These are phyloP conservation scores for Lactarius trivialis DNA, from an alignment of 768 basidiomycete species.

Conservation along the genomic window DNA sequence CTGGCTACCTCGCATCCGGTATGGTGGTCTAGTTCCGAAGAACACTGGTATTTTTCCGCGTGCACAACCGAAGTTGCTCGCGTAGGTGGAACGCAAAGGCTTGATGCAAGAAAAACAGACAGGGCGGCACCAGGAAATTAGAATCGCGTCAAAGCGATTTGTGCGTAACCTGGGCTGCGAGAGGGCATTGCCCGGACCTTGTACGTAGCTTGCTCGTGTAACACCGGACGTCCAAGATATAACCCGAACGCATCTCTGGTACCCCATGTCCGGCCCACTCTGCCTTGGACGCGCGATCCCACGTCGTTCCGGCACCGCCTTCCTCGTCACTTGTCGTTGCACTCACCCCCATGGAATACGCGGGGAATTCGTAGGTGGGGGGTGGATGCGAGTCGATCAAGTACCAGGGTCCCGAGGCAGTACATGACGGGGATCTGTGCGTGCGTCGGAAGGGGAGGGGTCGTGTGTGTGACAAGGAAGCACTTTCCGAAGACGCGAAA, in stretches of 20 bases:
- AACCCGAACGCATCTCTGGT: slow-evolving; percentile 6
- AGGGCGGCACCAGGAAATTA: slow-evolving; percentile 8
- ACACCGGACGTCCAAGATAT: slow-evolving; percentile 3
- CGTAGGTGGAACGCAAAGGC: slow-evolving; percentile 1
- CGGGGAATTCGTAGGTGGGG: slow-evolving; percentile 6
- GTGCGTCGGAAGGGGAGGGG: background rate
- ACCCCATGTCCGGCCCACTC: background rate
- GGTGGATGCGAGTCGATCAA: background rate
- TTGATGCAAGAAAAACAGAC: slow-evolving; percentile 7
- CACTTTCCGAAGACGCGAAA: slow-evolving; percentile 5
- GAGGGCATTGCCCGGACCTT: background rate
- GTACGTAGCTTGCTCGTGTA: slow-evolving; percentile 10
- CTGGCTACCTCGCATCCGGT: slow-evolving; percentile 17
- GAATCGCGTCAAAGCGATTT: slow-evolving; percentile 4
- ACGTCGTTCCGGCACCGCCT: slow-evolving; percentile 20
- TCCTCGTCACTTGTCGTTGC: slow-evolving; percentile 11
- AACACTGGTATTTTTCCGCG: slow-evolving; percentile 7
- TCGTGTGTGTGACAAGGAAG: slow-evolving; percentile 3
- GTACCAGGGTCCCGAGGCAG: slow-evolving; percentile 20
- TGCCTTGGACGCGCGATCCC: slow-evolving; percentile 4
- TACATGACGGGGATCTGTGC: slow-evolving; percentile 14
- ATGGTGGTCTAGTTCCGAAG: slow-evolving; percentile 15
- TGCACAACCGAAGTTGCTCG: background rate
- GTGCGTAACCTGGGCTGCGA: slow-evolving; percentile 2
- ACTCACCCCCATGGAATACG: slow-evolving; percentile 5